Evolutionary conservation across 192 early-diverging fungal genomes (phyloP).

Genomic region (Rhizophagus sp.): DNA sequence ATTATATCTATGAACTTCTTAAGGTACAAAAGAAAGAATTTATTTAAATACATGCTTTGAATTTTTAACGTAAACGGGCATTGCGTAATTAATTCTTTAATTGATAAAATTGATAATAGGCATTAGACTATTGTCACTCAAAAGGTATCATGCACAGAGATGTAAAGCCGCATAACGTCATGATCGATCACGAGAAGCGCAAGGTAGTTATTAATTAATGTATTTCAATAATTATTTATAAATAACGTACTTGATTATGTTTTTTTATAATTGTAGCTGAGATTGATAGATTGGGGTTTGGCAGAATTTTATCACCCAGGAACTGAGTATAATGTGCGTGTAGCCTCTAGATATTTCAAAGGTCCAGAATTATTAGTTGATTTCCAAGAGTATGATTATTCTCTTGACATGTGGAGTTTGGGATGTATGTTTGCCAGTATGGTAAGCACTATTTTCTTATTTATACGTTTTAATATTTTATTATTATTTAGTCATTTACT

Average conservation of each 20-base stretch:
- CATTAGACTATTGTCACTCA: slow-evolving; percentile 97
- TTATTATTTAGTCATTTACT: slow-evolving; percentile 2
- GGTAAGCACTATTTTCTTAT: slow-evolving; percentile 51
- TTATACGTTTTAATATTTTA: neutral
- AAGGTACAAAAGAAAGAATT: slow-evolving; percentile 54
- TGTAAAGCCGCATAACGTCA: slow-evolving; percentile 99
- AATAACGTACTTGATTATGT: neutral
- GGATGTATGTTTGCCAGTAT: slow-evolving; percentile 99
- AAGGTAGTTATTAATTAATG: slow-evolving; percentile 45
- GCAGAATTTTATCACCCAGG: slow-evolving; percentile 99
- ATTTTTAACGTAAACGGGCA: neutral
- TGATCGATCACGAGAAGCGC: slow-evolving; percentile 98
- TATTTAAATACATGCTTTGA: neutral
- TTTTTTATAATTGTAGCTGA: slow-evolving; percentile 53
- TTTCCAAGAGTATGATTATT: slow-evolving; percentile 99
- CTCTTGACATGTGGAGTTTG: slow-evolving; percentile 98
- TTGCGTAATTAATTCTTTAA: neutral
- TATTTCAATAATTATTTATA: neutral
- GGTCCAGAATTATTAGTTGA: slow-evolving; percentile 98
- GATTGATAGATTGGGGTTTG: slow-evolving; percentile 98
- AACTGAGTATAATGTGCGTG: slow-evolving; percentile 96
- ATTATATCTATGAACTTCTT: slow-evolving; percentile 94
- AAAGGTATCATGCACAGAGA: slow-evolving; percentile 99
- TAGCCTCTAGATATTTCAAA: slow-evolving; percentile 99
- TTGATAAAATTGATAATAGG: slow-evolving; percentile 46